Base-by-base conservation (phyloP, 2,329 filamentous ascomycete species). In the Penicillium capsulatum region DNA sequence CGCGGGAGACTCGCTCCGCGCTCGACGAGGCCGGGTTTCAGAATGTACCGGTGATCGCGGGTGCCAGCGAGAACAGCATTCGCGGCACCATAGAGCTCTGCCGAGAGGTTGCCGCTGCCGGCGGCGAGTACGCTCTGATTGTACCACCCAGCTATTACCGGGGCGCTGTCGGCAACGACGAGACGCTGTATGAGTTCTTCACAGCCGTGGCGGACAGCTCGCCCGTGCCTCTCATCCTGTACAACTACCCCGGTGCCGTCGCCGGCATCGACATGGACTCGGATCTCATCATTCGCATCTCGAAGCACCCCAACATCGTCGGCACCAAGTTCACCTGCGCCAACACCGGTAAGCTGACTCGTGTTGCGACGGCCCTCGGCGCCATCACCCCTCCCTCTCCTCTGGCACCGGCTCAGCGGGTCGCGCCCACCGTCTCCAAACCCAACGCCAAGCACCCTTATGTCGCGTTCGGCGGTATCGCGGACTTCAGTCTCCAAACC, bases 311-410 rank as follows among this genome's bases (percentile, higher is more conserved):
- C 50, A 94, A 94, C 68, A 87, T 94, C 57, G 71, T 89, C 47
- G 88, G 88, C 47, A 90, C 86, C 39, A 94, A 94, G 66, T 94
- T 94, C 73, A 94, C 88, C 28, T 94, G 87, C 63, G 88, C 86
- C 50, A 92, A 87, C 72, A 92, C 86, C 1, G 88, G 88, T 49
- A 94, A 94, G 70, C 76, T 94, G 50, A 91, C 87, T 9, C 81
- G 88, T 20, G 86, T 94, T 3, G 86, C 87, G 5, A 67, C 76
- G 10, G 86, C 80, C 31, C 80, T 83, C 33, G 71, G 84, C 54
- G 86, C 87, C 41, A 79, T 81, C 64, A 88, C 83, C 0, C 80
- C 83, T 3, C 16, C 52, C 15, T 64, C 63, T 3, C 62, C 63
- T 2, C 51, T 66, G 36, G 54, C 58, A 2, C 54, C 57, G 2